Percentiles rank a stretch among this genome's conserved stretches.
phyloP scores from a whole-genome alignment of 371 early-diverging fungal species.

The Mortierella sp. region DNA sequence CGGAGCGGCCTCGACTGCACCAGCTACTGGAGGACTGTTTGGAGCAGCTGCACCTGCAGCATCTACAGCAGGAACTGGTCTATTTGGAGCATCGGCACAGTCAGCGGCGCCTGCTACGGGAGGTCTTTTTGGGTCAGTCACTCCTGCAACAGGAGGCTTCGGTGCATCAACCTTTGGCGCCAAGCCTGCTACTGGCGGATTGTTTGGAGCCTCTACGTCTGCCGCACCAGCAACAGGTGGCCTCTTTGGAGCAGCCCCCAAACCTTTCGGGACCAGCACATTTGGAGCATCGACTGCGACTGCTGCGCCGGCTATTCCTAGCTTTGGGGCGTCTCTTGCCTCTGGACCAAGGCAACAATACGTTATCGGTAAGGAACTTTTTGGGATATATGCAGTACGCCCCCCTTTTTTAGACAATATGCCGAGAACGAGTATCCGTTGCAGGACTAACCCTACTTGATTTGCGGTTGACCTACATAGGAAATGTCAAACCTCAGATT shows the following conservation, averaged over 20 bases:
- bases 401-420: no score
- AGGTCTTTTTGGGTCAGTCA: slow-evolving; percentile 33
- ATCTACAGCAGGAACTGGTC: slow-evolving; percentile 26
- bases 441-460: no score
- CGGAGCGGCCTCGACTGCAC: slow-evolving; percentile 17
- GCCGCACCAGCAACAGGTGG: slow-evolving; percentile 41
- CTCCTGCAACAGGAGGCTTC: slow-evolving; percentile 4
- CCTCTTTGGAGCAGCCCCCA: slow-evolving; percentile 45
- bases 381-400: no score
- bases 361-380: slow-evolving; percentile 46
- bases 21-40: slow-evolving; percentile 30
- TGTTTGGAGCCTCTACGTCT: slow-evolving; percentile 23
- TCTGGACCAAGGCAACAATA: slow-evolving; percentile 43
- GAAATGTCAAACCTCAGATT: slow-evolving; percentile 58
- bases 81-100: slow-evolving; percentile 26
- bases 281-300: slow-evolving; percentile 35
- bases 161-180: slow-evolving; percentile 25
- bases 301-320: slow-evolving; percentile 31
- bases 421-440: neutral
- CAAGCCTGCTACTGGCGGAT: slow-evolving; percentile 17
- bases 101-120: slow-evolving; percentile 29
- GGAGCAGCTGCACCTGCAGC: slow-evolving; percentile 28
- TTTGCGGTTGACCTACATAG: slow-evolving; percentile 26
- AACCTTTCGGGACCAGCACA: slow-evolving; percentile 26
- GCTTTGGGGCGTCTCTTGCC: slow-evolving; percentile 40